These are phyloP conservation scores for Saccharomyces hybrid DNA, from an alignment of 1,139 yeast genomes.

Conservation along the genomic window DNA sequence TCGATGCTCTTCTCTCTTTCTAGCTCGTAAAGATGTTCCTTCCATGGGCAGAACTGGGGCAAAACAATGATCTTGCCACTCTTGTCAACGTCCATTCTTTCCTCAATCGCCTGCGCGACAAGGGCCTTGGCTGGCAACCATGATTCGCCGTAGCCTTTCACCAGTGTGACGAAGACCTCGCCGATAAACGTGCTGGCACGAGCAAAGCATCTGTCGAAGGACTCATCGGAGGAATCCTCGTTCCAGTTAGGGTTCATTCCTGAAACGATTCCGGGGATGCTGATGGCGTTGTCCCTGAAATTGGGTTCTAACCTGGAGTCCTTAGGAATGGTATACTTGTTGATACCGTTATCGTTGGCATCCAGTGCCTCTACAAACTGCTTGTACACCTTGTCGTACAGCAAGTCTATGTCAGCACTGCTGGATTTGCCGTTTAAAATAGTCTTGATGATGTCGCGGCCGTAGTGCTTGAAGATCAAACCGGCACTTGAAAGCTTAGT, in stretches of 20 bases:
- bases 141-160: conserved; percentile 70
- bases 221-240: conserved; percentile 52
- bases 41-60: conserved; percentile 83
- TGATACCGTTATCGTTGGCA: conserved; percentile 92
- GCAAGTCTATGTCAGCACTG: conserved; percentile 44
- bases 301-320: conserved; percentile 33
- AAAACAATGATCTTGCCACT: conserved; percentile 70
- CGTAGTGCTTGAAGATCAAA: conserved; percentile 84
- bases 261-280: conserved; percentile 70
- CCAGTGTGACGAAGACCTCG: conserved; percentile 56
- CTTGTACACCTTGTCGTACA: conserved; percentile 69
- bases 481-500: conserved; percentile 97
- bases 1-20: conserved; percentile 52
- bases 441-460: conserved; percentile 60
- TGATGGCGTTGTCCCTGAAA: conserved; percentile 52
- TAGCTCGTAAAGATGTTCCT: conserved; percentile 73
- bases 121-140: conserved; percentile 87
- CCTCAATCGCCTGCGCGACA: conserved; percentile 58
- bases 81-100: conserved; percentile 46
- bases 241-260: conserved; percentile 84
- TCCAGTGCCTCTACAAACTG: conserved; percentile 87
- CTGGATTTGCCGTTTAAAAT: conserved; percentile 33
- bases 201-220: conserved; percentile 57
- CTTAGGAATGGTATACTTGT: conserved; percentile 54
- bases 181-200: conserved; percentile 83